These are phyloP conservation scores for Phytophthora cryptogea DNA, from an alignment of 352 stramenopile species.

Conservation along the genomic window DNA sequence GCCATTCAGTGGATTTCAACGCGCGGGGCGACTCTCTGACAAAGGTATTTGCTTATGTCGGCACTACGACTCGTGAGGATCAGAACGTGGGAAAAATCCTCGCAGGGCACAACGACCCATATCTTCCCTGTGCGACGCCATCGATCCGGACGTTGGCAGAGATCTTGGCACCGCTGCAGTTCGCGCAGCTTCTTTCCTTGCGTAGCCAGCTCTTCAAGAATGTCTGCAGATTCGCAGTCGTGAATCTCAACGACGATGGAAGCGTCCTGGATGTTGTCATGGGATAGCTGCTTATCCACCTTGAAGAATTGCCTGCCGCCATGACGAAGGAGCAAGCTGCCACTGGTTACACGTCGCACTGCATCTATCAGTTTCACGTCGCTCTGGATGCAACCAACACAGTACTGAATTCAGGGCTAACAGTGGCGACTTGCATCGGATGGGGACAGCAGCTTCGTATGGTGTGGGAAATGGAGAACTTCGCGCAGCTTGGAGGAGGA, in stretches of 20 bases:
- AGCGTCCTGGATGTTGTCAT: constrained; percentile 7
- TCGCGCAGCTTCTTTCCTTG: constrained; percentile 9
- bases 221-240: constrained; percentile 1
- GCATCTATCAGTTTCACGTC: constrained; percentile 9
- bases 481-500: constrained; percentile 2
- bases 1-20: constrained; percentile 25
- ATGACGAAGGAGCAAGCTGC: constrained; percentile 2
- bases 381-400: constrained; percentile 5
- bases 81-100: constrained; percentile 26
- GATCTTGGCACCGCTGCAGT: constrained; percentile 1
- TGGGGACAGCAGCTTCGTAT: constrained; percentile 5
- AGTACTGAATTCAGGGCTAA: not conserved
- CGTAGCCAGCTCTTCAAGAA: constrained; percentile 1
- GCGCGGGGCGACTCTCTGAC: constrained; percentile 9
- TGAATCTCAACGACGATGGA: constrained; percentile 8
- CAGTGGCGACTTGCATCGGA: constrained; percentile 6
- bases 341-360: constrained; percentile 7
- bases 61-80: constrained; percentile 16
- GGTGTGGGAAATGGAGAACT: constrained; percentile 10
- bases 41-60: constrained; percentile 12
- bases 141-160: constrained; percentile 6
- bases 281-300: constrained; percentile 12
- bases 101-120: constrained; percentile 11
- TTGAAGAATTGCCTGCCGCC: constrained; percentile 1
- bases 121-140: constrained; percentile 12